These are phyloP conservation scores for Microsporum ferrugineum DNA, from an alignment of 2,329 filamentous ascomycete species.

Conservation along the genomic window DNA sequence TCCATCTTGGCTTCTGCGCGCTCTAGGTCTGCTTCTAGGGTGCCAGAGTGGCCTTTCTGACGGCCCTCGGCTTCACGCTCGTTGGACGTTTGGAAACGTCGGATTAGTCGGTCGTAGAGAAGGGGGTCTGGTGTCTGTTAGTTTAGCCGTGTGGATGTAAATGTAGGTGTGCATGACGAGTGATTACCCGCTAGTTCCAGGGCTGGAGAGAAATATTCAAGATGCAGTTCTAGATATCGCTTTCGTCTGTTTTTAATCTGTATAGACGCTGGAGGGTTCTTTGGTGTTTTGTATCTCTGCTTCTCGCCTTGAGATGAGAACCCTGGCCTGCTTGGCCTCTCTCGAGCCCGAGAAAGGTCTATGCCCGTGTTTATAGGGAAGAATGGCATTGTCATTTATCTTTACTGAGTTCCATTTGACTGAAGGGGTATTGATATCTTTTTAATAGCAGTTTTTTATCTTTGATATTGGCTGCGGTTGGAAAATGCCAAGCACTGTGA, in stretches of 20 bases:
- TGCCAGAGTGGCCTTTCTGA: slow-evolving; percentile 64
- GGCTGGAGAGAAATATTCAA: slow-evolving; percentile 54
- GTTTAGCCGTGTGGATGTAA: not conserved
- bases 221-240: slow-evolving; percentile 61
- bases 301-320: not conserved
- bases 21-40: slow-evolving; percentile 64
- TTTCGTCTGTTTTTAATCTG: slow-evolving; percentile 63
- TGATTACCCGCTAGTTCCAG: slow-evolving; percentile 49
- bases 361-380: slow-evolving; percentile 26
- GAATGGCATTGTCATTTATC: slow-evolving; percentile 22
- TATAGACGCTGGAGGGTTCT: slow-evolving; percentile 31
- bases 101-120: slow-evolving; percentile 69
- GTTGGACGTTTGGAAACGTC: slow-evolving; percentile 59
- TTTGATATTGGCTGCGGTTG: not conserved
- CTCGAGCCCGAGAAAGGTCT: not conserved
- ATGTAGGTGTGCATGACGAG: slow-evolving; percentile 13
- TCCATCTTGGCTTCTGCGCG: slow-evolving; percentile 65
- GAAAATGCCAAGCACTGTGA: not conserved
- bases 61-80: slow-evolving; percentile 65
- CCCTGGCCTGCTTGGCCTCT: not conserved
- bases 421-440: not conserved
- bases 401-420: not conserved
- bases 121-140: slow-evolving; percentile 51
- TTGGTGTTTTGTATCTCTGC: not conserved
- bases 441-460: not conserved